A percentile compares a stretch with the other conserved stretches of the same genome.
Conservation (phyloP, 192 early-diverging fungal genomes). For the Coemansia umbellata region DNA sequence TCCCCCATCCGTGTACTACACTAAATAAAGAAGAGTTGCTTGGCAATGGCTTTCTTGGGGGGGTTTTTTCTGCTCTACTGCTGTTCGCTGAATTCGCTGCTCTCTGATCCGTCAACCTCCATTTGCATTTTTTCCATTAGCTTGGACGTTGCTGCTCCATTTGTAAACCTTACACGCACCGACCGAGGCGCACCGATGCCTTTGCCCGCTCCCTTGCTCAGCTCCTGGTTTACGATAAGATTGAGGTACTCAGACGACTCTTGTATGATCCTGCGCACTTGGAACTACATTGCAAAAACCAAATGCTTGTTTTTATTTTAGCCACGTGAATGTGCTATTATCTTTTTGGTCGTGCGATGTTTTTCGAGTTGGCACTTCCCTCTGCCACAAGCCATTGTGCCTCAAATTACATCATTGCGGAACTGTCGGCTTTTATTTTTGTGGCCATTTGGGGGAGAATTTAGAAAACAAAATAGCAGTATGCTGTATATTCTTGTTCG, state of each 20-base stretch:
- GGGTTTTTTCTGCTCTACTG: not conserved
- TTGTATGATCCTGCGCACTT: conserved; percentile 34
- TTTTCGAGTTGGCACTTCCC: no score
- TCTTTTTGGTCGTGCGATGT: no score
- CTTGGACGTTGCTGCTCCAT: conserved; percentile 17
- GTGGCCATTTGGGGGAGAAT: no score
- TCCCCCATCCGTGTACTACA: not conserved
- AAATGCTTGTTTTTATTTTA: no score
- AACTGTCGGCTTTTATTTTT: no score
- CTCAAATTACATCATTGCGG: no score
- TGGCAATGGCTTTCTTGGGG: not conserved
- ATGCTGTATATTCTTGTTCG: no score
- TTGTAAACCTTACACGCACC: conserved; percentile 28
- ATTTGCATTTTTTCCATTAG: conserved; percentile 25
- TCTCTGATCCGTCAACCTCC: conserved; percentile 4
- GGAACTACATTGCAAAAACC: conserved; percentile 32
- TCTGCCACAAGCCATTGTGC: no score
- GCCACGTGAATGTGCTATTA: no score
- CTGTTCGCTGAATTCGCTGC: not conserved
- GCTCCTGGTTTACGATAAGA: conserved; percentile 39
- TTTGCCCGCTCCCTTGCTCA: conserved; percentile 8
- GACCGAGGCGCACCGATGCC: conserved; percentile 14
- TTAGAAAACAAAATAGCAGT: no score
- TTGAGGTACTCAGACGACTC: conserved; percentile 43
- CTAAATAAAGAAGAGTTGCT: no score